phyloP scores from a whole-genome alignment of 2,329 filamentous ascomycete genomes.

The Sphaerostilbella broomeana region DNA sequence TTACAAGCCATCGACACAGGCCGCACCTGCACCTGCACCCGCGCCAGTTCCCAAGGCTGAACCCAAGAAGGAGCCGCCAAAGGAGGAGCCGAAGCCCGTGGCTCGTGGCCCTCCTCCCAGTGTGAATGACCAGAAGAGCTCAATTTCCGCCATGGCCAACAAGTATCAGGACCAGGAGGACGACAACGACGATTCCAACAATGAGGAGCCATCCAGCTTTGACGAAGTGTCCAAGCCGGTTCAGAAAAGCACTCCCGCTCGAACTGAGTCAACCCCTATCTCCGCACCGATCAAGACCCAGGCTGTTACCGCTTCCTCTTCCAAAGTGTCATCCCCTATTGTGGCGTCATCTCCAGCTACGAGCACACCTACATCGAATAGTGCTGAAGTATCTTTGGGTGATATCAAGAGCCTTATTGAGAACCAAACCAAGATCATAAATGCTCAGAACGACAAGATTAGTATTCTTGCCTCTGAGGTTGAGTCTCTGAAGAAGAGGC shows the following conservation, averaged over 20 bases:
- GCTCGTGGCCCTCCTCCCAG: slow-evolving; percentile 48
- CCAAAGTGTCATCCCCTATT: slow-evolving; percentile 28
- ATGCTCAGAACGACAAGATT: slow-evolving; percentile 71
- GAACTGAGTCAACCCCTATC: slow-evolving; percentile 35
- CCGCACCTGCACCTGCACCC: slow-evolving; percentile 38
- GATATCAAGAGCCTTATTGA: slow-evolving; percentile 75
- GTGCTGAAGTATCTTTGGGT: slow-evolving; percentile 58
- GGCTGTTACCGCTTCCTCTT: slow-evolving; percentile 15
- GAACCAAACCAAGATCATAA: slow-evolving; percentile 70
- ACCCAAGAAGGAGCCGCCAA: slow-evolving; percentile 33
- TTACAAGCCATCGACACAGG: slow-evolving; percentile 51
- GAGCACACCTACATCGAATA: slow-evolving; percentile 23
- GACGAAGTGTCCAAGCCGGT: slow-evolving; percentile 75
- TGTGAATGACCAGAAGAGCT: slow-evolving; percentile 78
- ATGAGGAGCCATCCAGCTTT: slow-evolving; percentile 71
- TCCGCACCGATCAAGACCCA: slow-evolving; percentile 28
- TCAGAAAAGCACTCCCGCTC: slow-evolving; percentile 47
- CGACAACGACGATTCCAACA: slow-evolving; percentile 46
- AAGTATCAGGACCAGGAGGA: slow-evolving; percentile 76
- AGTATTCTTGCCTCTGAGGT: slow-evolving; percentile 63
- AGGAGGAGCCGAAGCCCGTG: slow-evolving; percentile 49
- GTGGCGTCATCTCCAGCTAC: slow-evolving; percentile 22
- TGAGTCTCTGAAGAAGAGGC: slow-evolving; percentile 71
- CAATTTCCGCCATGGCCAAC: slow-evolving; percentile 76
- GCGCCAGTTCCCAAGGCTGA: slow-evolving; percentile 35